These are phyloP conservation scores for Priceomyces haplophilus DNA, from an alignment of 805 yeast genomes.

Conservation along the genomic window DNA sequence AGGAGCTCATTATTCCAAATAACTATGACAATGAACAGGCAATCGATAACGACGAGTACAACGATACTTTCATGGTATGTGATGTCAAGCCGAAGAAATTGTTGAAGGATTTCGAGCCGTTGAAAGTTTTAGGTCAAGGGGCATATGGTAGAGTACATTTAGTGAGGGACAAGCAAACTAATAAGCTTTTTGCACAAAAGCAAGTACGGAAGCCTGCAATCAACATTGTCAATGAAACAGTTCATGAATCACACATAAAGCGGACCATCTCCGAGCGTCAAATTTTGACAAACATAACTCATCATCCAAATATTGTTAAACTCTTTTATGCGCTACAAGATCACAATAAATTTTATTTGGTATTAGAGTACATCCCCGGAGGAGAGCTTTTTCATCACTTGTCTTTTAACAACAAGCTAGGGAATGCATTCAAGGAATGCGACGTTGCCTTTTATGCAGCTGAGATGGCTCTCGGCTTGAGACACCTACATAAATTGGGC, in stretches of 20 bases:
- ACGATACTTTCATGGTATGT: neutral
- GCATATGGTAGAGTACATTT: conserved; percentile 85
- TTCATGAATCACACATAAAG: conserved; percentile 42
- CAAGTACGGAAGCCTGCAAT: conserved; percentile 81
- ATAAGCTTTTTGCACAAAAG: conserved; percentile 77
- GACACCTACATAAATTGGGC: conserved; percentile 75
- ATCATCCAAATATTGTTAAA: conserved; percentile 80
- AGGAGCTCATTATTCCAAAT: conserved; percentile 12
- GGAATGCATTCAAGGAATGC: conserved; percentile 31
- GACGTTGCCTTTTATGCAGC: conserved; percentile 48
- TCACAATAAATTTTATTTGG: conserved; percentile 64
- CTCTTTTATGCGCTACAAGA: conserved; percentile 84
- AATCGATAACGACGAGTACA: neutral
- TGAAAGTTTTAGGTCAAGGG: conserved; percentile 80
- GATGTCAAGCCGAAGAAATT: neutral
- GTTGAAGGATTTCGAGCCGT: conserved; percentile 61
- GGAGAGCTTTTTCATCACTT: conserved; percentile 77
- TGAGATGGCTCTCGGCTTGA: conserved; percentile 73
- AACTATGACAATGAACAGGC: conserved; percentile 8
- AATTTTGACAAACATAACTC: conserved; percentile 58
- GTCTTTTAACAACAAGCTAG: conserved; percentile 24
- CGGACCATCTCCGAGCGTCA: conserved; percentile 79
- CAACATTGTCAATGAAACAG: conserved; percentile 40
- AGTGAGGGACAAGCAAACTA: conserved; percentile 62
- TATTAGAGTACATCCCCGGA: conserved; percentile 82